Conservation (phyloP, 768 basidiomycete species). For the Leccinellum rugosiceps region DNA sequence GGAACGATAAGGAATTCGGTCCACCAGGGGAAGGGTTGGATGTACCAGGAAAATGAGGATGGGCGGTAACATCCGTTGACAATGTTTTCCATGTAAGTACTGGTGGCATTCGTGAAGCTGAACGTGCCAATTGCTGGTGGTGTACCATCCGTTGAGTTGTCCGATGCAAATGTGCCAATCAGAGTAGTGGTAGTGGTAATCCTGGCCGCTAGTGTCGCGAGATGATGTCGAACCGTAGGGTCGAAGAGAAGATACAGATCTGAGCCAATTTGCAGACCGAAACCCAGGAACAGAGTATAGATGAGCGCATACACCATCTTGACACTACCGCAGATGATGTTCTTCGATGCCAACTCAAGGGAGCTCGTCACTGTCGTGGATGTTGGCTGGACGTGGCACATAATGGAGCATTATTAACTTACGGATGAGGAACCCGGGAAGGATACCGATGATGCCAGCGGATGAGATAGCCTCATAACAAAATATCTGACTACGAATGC, state of each 20-base stretch:
- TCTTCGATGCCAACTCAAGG: slow-evolving; percentile 80
- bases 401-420: slow-evolving; percentile 23
- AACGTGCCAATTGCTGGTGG: slow-evolving; percentile 58
- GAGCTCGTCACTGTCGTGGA: slow-evolving; percentile 65
- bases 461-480: slow-evolving; percentile 93
- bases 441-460: slow-evolving; percentile 80
- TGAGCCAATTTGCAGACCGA: slow-evolving; percentile 80
- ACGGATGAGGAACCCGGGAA: slow-evolving; percentile 88
- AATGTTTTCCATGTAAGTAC: slow-evolving; percentile 46
- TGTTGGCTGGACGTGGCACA: slow-evolving; percentile 1
- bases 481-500: slow-evolving; percentile 73
- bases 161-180: slow-evolving; percentile 66
- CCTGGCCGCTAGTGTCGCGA: slow-evolving; percentile 52
- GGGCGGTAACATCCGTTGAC: slow-evolving; percentile 72
- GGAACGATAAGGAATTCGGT: slow-evolving; percentile 75
- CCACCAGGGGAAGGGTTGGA: slow-evolving; percentile 81
- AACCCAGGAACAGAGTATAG: slow-evolving; percentile 81
- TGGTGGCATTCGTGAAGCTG: slow-evolving; percentile 57
- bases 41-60: slow-evolving; percentile 63
- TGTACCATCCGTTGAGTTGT: slow-evolving; percentile 42
- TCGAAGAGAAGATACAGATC: slow-evolving; percentile 78
- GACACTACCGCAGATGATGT: slow-evolving; percentile 79
- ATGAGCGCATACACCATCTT: slow-evolving; percentile 90
- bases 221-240: slow-evolving; percentile 46
- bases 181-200: slow-evolving; percentile 49